phyloP scores from a whole-genome alignment of 371 early-diverging fungal genomes.

The Circinella umbellata region DNA sequence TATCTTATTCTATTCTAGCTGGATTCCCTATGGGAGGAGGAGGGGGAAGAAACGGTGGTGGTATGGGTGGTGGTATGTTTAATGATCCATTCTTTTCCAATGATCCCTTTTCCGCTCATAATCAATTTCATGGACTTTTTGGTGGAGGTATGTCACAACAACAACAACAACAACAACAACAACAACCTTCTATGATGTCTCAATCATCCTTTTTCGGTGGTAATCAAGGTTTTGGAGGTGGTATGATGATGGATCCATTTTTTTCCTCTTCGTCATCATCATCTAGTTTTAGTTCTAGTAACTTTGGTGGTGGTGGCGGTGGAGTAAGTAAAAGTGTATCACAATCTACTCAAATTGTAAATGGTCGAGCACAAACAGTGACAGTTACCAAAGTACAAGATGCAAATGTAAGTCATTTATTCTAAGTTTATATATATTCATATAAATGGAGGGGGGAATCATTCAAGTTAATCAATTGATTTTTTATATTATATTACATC shows the following conservation, averaged over 20 bases:
- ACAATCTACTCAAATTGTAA: slow-evolving; percentile 24
- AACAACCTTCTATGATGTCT: background rate
- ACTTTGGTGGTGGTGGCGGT: background rate
- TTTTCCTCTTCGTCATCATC: background rate
- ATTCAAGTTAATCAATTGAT: too few relatives aligned
- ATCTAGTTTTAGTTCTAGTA: slow-evolving; percentile 6
- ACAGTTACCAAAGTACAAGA: slow-evolving; percentile 43
- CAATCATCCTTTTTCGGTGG: background rate
- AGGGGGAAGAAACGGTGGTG: background rate
- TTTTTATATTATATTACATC: too few relatives aligned
- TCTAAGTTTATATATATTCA: background rate
- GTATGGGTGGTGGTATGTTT: background rate
- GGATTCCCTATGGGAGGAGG: background rate
- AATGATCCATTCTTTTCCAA: slow-evolving; percentile 25
- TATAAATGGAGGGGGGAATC: too few relatives aligned
- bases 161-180: too few relatives aligned
- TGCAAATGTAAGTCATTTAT: slow-evolving; percentile 27
- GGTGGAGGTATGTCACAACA: background rate
- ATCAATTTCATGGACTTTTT: slow-evolving; percentile 6
- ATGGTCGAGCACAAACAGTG: slow-evolving; percentile 41
- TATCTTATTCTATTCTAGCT: too few relatives aligned
- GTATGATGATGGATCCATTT: background rate
- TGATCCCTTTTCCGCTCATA: background rate
- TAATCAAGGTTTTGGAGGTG: background rate
- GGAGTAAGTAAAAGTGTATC: slow-evolving; percentile 1